These are phyloP conservation scores for Plasmodium reichenowi DNA, from an alignment of 169 alveolate genomes.

Conservation along the genomic window DNA sequence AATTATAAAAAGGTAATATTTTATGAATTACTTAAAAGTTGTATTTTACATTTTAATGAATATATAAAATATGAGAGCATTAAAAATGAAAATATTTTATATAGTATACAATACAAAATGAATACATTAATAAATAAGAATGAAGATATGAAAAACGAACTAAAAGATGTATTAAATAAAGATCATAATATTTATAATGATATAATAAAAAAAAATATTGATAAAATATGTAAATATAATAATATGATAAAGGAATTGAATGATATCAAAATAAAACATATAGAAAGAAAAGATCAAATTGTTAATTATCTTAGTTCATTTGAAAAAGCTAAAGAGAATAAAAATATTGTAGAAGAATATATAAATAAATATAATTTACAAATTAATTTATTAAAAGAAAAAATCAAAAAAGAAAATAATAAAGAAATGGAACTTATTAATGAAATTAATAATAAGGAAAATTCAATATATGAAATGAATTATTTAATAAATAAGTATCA, in stretches of 20 bases:
- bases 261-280: conserved; percentile 3
- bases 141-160: conserved; percentile 42
- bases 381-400: conserved; percentile 23
- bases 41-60: conserved; percentile 75
- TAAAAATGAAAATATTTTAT: conserved; percentile 78
- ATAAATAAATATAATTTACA: conserved; percentile 23
- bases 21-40: conserved; percentile 69
- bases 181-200: conserved; percentile 65
- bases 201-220: conserved; percentile 47
- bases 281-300: conserved; percentile 9
- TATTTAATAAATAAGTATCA: conserved; percentile 18
- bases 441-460: conserved; percentile 49
- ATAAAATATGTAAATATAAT: conserved; percentile 52
- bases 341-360: conserved; percentile 32
- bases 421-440: conserved; percentile 18
- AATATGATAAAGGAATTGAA: conserved; percentile 77
- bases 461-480: conserved; percentile 48
- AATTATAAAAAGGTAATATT: conserved; percentile 79
- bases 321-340: conserved; percentile 66
- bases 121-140: conserved; percentile 10
- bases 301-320: conserved; percentile 19
- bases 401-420: conserved; percentile 19
- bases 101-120: conserved; percentile 74
- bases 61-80: conserved; percentile 72
- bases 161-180: conserved; percentile 40